A percentile compares a stretch with the other conserved stretches of the same genome.
phyloP scores from a whole-genome alignment of 2,329 filamentous ascomycete species.

The Apiospora aurea region DNA sequence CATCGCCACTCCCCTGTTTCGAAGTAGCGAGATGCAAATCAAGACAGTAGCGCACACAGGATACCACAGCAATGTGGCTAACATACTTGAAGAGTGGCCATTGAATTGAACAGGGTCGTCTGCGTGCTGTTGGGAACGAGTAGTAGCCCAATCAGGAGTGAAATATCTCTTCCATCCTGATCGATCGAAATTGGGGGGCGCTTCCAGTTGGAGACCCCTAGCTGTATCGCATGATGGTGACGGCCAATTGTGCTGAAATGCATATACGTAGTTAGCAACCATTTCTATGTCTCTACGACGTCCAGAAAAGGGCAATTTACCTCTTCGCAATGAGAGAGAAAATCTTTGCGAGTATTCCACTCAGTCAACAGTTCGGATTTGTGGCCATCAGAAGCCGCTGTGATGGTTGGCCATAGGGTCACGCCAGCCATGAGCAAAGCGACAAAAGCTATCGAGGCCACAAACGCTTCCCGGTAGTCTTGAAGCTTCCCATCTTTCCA shows the following conservation, averaged over 20 bases:
- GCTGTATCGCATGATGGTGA: neutral
- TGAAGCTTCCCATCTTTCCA: neutral
- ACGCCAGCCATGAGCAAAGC: constrained; percentile 4
- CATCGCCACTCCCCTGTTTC: neutral
- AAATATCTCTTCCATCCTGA: neutral
- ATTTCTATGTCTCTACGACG: neutral
- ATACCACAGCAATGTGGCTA: neutral
- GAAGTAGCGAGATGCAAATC: neutral
- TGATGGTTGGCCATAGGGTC: neutral
- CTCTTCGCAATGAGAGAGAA: neutral
- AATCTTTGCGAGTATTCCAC: neutral
- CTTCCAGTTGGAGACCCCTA: neutral
- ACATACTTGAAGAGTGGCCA: neutral
- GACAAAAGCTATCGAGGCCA: neutral
- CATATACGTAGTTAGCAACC: neutral
- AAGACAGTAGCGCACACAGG: neutral
- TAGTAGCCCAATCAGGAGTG: neutral
- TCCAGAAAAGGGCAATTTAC: neutral
- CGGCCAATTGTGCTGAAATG: neutral
- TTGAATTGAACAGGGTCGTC: too few relatives aligned
- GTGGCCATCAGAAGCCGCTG: neutral
- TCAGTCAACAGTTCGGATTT: neutral
- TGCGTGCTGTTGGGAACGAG: neutral
- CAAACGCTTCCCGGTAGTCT: neutral
- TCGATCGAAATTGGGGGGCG: neutral